These are phyloP conservation scores for Mucor lusitanicus DNA, from an alignment of 371 early-diverging fungal species.

Conservation along the genomic window DNA sequence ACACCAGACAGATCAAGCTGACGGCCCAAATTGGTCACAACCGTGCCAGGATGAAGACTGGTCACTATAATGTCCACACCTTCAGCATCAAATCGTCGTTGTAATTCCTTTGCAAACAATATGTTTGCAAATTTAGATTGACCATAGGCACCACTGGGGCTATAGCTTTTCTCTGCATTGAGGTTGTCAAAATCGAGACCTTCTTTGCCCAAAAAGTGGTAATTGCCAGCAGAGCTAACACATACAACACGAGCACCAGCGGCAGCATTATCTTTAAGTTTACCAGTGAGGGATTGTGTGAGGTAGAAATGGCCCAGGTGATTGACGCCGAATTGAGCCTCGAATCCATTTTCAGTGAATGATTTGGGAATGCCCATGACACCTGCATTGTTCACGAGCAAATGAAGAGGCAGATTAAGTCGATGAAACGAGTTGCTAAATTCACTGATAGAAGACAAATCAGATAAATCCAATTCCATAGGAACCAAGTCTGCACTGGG, in stretches of 20 bases:
- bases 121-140: slow-evolving; percentile 36
- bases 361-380: slow-evolving; percentile 62
- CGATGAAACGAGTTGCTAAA: slow-evolving; percentile 52
- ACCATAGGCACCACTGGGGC: slow-evolving; percentile 3
- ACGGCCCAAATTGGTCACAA: background rate
- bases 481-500: slow-evolving; percentile 40
- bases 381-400: slow-evolving; percentile 59
- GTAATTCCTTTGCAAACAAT: slow-evolving; percentile 56
- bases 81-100: slow-evolving; percentile 34
- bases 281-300: slow-evolving; percentile 58
- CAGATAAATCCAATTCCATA: slow-evolving; percentile 57
- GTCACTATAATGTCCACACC: background rate
- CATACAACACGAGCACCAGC: slow-evolving; percentile 61
- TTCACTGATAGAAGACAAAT: slow-evolving; percentile 41
- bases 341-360: slow-evolving; percentile 59
- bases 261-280: slow-evolving; percentile 47
- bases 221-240: slow-evolving; percentile 46
- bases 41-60: slow-evolving; percentile 5
- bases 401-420: slow-evolving; percentile 48
- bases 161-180: slow-evolving; percentile 38
- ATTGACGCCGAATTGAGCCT: slow-evolving; percentile 48
- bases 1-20: background rate
- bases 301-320: slow-evolving; percentile 76
- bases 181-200: slow-evolving; percentile 30
- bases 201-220: slow-evolving; percentile 2